Evolutionary conservation across 2,329 filamentous ascomycete genomes (phyloP).

Genomic region (Calonectria montana): DNA sequence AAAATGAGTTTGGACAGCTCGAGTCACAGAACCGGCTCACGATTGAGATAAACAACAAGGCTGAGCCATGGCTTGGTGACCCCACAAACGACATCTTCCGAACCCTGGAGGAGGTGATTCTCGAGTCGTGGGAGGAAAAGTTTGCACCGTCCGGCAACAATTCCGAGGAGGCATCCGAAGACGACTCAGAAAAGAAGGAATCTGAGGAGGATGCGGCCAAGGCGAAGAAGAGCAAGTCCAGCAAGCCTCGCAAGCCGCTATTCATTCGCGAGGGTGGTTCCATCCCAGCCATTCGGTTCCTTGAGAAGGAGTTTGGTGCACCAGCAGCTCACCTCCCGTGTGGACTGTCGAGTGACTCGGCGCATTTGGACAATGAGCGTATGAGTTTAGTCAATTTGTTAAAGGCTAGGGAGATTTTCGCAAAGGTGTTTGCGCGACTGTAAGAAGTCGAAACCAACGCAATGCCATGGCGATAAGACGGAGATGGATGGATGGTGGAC

Average conservation of each 20-base stretch:
- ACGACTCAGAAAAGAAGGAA: constrained; percentile 1
- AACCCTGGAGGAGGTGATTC: constrained; percentile 86
- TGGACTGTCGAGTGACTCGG: constrained; percentile 92
- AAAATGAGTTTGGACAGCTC: constrained; percentile 77
- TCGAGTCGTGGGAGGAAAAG: constrained; percentile 81
- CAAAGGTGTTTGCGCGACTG: constrained; percentile 81
- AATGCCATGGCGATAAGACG: background rate
- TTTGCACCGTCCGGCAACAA: constrained; percentile 45
- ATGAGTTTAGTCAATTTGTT: constrained; percentile 87
- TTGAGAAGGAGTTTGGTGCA: constrained; percentile 93
- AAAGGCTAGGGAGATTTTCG: constrained; percentile 93
- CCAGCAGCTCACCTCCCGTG: constrained; percentile 94
- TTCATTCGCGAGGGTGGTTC: constrained; percentile 97
- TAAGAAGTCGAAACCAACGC: constrained; percentile 40
- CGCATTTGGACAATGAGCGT: constrained; percentile 96
- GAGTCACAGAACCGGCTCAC: constrained; percentile 84
- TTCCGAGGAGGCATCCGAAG: constrained; percentile 12
- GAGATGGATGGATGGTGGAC: background rate
- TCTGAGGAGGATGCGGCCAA: constrained; percentile 31
- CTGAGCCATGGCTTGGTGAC: constrained; percentile 96
- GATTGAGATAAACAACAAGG: constrained; percentile 89
- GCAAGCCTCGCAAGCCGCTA: constrained; percentile 72
- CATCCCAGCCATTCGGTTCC: constrained; percentile 92
- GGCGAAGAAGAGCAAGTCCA: constrained; percentile 29
- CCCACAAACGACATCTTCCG: constrained; percentile 91